Conservation (phyloP, 257 asterid species). For the Datura wrightii region DNA sequence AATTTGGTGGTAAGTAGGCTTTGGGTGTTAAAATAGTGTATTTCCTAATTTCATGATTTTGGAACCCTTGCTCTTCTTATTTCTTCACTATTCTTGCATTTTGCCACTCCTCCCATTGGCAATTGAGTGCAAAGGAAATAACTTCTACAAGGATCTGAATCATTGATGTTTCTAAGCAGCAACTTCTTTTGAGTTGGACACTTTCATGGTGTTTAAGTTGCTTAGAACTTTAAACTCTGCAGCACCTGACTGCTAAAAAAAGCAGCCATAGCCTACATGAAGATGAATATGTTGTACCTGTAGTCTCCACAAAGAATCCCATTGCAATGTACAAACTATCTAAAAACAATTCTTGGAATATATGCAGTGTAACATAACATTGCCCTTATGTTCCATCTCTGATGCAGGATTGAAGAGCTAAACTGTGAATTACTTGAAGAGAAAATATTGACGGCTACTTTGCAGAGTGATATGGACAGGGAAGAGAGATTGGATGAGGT, state of each 20-base stretch:
- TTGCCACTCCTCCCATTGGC: constrained; percentile 2
- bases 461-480: constrained; percentile 60
- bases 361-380: neutral
- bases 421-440: constrained; percentile 65
- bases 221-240: neutral
- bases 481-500: constrained; percentile 54
- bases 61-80: constrained; percentile 17
- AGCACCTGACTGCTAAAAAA: constrained; percentile 7
- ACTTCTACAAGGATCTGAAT: constrained; percentile 24
- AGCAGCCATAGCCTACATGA: neutral
- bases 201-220: neutral
- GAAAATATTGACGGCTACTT: constrained; percentile 51
- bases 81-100: neutral
- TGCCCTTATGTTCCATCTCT: neutral
- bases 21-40: neutral
- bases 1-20: constrained; percentile 2
- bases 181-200: neutral
- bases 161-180: constrained; percentile 2
- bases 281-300: neutral
- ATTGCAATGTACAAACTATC: neutral
- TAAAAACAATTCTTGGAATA: neutral
- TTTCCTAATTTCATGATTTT: neutral
- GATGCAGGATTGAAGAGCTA: constrained; percentile 77
- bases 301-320: neutral
- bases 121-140: neutral